Percentiles rank a stretch among this genome's conserved stretches.
Conservation (phyloP, 495 filamentous ascomycete genomes). For the Astrothelium macrocarpum region DNA sequence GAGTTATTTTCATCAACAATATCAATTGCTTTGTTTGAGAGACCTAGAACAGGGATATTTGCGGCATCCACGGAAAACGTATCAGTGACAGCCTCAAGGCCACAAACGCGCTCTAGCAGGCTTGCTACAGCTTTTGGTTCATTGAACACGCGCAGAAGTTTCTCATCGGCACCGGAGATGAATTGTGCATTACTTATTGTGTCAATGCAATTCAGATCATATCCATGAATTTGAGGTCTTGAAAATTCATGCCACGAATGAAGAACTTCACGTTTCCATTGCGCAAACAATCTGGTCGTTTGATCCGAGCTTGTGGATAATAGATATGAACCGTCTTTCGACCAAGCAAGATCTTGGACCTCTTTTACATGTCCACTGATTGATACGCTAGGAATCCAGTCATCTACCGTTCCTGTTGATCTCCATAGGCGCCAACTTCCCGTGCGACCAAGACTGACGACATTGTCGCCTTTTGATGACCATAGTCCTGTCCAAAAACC, state of each 20-base stretch:
- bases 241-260: constrained; percentile 90
- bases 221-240: constrained; percentile 93
- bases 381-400: constrained; percentile 68
- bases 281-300: constrained; percentile 84
- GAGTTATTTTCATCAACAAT: constrained; percentile 16
- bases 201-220: constrained; percentile 91
- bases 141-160: constrained; percentile 88
- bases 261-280: constrained; percentile 53
- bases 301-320: constrained; percentile 86
- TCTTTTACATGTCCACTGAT: constrained; percentile 76
- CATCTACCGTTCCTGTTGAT: constrained; percentile 42
- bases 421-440: constrained; percentile 88
- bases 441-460: constrained; percentile 77
- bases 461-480: constrained; percentile 64
- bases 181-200: constrained; percentile 61
- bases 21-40: constrained; percentile 87
- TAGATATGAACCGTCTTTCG: constrained; percentile 70
- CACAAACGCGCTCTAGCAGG: constrained; percentile 59
- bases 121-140: constrained; percentile 75
- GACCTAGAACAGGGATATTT: constrained; percentile 84
- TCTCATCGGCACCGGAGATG: constrained; percentile 95
- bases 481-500: constrained; percentile 95
- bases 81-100: constrained; percentile 38
- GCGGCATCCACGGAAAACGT: constrained; percentile 69
- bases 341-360: constrained; percentile 75